Evolutionary conservation across 225 moss, liverwort and hornwort species (phyloP), one percentile per base, ranked within the genome.

Genomic region (Rhytidiadelphus loreus): DNA sequence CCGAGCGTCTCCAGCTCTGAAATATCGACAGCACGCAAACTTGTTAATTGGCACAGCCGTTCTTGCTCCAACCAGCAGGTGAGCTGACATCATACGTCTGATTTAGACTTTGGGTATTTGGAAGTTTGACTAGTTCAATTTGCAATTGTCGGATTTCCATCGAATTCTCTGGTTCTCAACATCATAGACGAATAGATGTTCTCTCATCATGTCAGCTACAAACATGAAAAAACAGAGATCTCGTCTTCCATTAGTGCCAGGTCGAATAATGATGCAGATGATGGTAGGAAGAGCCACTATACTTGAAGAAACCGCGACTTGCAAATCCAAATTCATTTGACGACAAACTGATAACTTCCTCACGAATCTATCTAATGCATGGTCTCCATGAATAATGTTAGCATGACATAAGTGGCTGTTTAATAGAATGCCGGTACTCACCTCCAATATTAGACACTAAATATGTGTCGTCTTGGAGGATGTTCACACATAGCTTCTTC

Each of bases 151-250:
- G 41, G 53, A 3, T 87, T 60, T 61, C 90, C 90, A 90, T 77
- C 87, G 86, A 83, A 86, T 52, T 64, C 83, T 90, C 29, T 90
- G 65, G 35, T 90, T 90, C 43, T 83, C 78, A 60, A 68, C 8
- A 59, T 90, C 87, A 69, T 18, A 77, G 50, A 90, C 35, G 44
- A 83, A 87, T 39, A 90, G 83, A 43, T 87, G 29, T 41, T 44
- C 83, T 87, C 90, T 86, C 90, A 90, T 69, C 50, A 83, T 52
- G 35, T 90, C 90, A 41, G 68, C 86, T 90, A 87, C 87, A 70
- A 66, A 77, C 77, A 87, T 77, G 59, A 50, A 33, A 39, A 66
- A 72, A 86, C 77, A 83, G 39, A 66, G 44, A 75, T 24, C 37
- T 66, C 66, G 56, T 53, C 80, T 66, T 48, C 33, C 71, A 22